Evolutionary conservation across 2,329 filamentous ascomycete genomes (phyloP), one percentile per base, ranked within the genome.

Genomic region (Dactylellina cionopaga): DNA sequence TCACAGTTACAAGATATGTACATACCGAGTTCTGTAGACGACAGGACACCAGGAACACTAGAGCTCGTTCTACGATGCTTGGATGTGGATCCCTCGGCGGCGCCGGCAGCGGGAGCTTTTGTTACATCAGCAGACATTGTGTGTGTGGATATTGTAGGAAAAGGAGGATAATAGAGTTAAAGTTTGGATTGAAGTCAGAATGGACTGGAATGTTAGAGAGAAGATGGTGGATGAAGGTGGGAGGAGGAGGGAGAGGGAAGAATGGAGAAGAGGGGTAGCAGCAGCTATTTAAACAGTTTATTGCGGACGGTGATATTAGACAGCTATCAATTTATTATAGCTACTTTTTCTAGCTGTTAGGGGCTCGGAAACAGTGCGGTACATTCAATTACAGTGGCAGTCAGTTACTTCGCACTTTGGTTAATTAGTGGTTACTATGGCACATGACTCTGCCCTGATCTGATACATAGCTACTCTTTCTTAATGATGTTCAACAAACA

Each of bases 261-360:
- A n/a, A 33, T 24, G n/a, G 13, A 17, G 46, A 65, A 65, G 68
- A 72, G 68, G 68, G 68, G 68, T 72, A 72, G 68, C 41, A 43
- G 37, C 49, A 54, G 68, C 56, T 72, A 72, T 72, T 72, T 72
- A 72, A 72, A 64, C 56, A 46, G 44, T 4, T n/a, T 39, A 5
- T n/a, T 25, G 22, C 11, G 25, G 11, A 25, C 29, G n/a, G 27
- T 22, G 35, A 35, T n/a, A n/a, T n/a, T n/a, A n/a, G n/a, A n/a
- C n/a, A n/a, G n/a, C n/a, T n/a, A n/a, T n/a, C n/a, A n/a, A n/a
- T n/a, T n/a, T n/a, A n/a, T n/a, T n/a, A n/a, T n/a, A n/a, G n/a
- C n/a, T n/a, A n/a, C n/a, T n/a, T n/a, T n/a, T n/a, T n/a, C n/a
- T n/a, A n/a, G n/a, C n/a, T n/a, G n/a, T n/a, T n/a, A n/a, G n/a